phyloP scores from a whole-genome alignment of 2,329 filamentous ascomycete species.

The Paraphaeosphaeria sporulosa region DNA sequence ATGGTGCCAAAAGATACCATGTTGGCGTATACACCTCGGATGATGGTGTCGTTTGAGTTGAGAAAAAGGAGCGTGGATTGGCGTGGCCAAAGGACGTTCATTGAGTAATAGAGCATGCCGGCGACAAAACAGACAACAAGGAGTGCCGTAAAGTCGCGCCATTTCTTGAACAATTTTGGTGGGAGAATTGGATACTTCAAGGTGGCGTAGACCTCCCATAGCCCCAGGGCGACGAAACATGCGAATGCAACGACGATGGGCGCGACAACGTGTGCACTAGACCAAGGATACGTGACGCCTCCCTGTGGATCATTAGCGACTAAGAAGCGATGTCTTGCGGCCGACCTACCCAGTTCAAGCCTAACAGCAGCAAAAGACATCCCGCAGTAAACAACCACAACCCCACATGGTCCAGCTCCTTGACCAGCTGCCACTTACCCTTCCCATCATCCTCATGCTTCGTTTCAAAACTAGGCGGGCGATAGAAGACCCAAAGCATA shows the following conservation, averaged over 20 bases:
- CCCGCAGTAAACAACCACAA: slow-evolving; percentile 54
- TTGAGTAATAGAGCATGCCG: slow-evolving; percentile 38
- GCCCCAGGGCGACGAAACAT: slow-evolving; percentile 53
- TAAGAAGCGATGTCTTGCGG: background rate
- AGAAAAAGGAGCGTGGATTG: slow-evolving; percentile 32
- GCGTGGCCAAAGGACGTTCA: slow-evolving; percentile 36
- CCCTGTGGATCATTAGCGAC: slow-evolving; percentile 16
- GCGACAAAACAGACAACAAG: slow-evolving; percentile 30
- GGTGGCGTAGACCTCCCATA: slow-evolving; percentile 57
- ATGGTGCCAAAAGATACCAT: slow-evolving; percentile 39
- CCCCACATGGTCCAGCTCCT: slow-evolving; percentile 60
- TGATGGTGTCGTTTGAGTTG: slow-evolving; percentile 27
- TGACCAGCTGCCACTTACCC: slow-evolving; percentile 40
- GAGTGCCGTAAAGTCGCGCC: slow-evolving; percentile 28
- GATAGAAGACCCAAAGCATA: slow-evolving; percentile 43
- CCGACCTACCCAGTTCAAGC: slow-evolving; percentile 57
- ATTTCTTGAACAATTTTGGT: slow-evolving; percentile 27
- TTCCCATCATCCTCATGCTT: slow-evolving; percentile 40
- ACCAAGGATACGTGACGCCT: slow-evolving; percentile 52
- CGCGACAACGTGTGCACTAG: slow-evolving; percentile 54
- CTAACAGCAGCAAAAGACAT: slow-evolving; percentile 52
- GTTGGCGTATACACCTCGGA: slow-evolving; percentile 35
- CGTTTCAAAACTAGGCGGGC: slow-evolving; percentile 38
- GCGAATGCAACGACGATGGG: slow-evolving; percentile 55
- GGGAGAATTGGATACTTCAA: slow-evolving; percentile 49